These are phyloP conservation scores for Ganoderma multipileum DNA, from an alignment of 1,284 basidiomycete genomes.

Conservation along the genomic window DNA sequence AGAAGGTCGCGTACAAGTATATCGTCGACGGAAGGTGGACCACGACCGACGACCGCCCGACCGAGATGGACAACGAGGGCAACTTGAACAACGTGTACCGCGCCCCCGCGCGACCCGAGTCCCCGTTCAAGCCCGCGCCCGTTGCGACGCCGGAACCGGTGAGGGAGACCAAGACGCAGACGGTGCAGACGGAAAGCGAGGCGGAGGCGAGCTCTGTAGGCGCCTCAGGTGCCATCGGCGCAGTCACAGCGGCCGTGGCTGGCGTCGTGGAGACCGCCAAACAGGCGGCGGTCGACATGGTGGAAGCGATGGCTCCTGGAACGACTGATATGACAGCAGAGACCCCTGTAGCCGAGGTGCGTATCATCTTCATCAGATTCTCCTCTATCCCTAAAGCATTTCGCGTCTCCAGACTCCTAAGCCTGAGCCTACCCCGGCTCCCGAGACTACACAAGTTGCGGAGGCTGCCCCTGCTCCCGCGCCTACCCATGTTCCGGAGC, in stretches of 20 bases:
- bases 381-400: neutral
- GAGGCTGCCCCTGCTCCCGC: neutral
- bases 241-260: neutral
- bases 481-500: neutral
- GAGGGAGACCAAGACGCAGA: conserved; percentile 6
- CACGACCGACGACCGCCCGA: conserved; percentile 60
- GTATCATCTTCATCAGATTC: neutral
- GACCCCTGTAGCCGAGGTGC: conserved; percentile 28
- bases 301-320: conserved; percentile 38
- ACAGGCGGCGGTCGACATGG: conserved; percentile 36
- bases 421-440: neutral
- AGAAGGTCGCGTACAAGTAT: conserved; percentile 77
- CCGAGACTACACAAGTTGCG: neutral
- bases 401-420: neutral
- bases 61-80: conserved; percentile 65
- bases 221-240: neutral
- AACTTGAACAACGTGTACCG: conserved; percentile 78
- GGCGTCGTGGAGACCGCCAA: conserved; percentile 33
- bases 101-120: conserved; percentile 54
- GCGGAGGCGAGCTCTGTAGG: conserved; percentile 10
- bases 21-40: conserved; percentile 79
- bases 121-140: conserved; percentile 19
- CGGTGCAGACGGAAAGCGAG: neutral
- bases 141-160: conserved; percentile 13
- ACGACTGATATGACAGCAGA: conserved; percentile 29